A percentile compares a stretch with the other conserved stretches of the same genome.
phyloP scores from a whole-genome alignment of 2,329 filamentous ascomycete genomes.

The Phaeosphaeriaceae sp. region DNA sequence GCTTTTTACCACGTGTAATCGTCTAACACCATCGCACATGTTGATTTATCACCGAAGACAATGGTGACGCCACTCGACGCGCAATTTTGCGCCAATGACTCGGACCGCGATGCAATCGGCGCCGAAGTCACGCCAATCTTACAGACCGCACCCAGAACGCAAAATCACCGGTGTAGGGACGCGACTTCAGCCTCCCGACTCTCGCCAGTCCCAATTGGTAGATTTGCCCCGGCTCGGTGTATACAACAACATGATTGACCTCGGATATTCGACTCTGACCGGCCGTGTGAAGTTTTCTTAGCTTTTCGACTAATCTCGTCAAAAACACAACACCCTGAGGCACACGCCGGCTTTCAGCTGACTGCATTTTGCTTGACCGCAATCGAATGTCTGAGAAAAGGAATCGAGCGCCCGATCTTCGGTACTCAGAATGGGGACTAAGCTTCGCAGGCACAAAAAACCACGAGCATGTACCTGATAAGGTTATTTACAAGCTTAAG shows the following conservation, averaged over 20 bases:
- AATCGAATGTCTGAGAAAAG: background rate
- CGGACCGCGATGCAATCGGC: background rate
- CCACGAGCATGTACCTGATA: background rate
- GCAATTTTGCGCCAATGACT: background rate
- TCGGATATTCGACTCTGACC: background rate
- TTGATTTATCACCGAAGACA: conserved; percentile 2
- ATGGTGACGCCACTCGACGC: conserved; percentile 8
- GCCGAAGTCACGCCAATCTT: background rate
- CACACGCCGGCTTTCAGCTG: background rate
- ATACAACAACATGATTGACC: background rate
- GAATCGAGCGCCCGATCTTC: background rate
- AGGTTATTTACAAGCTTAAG: background rate
- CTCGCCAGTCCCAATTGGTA: background rate
- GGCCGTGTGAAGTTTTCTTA: background rate
- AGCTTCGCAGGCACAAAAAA: background rate
- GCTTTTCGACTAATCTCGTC: background rate
- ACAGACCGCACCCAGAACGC: background rate
- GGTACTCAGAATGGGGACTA: background rate
- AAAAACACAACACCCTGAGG: background rate
- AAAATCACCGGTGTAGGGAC: background rate
- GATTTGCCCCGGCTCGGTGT: background rate
- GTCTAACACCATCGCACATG: conserved; percentile 6
- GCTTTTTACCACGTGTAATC: conserved; percentile 8
- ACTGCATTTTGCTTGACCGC: background rate
- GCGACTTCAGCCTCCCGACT: background rate